Evolutionary conservation across 2,329 filamentous ascomycete genomes (phyloP).

Genomic region (Dothideomycetes sp.): DNA sequence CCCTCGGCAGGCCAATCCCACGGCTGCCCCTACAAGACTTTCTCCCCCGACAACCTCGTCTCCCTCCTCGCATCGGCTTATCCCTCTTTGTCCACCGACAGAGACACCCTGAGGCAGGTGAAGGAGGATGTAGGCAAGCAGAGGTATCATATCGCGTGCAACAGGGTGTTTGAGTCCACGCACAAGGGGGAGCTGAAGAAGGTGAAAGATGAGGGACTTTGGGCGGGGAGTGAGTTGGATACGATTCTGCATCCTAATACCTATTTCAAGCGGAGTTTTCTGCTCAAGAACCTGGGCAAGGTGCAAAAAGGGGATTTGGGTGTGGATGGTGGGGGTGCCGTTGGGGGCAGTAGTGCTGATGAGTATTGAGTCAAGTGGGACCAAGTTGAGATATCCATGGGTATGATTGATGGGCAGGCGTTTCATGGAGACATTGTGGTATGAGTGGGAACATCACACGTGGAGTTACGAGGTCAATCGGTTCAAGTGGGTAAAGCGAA

Average conservation of each 20-base stretch:
- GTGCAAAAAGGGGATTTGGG: constrained; percentile 25
- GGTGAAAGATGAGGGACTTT: constrained; percentile 36
- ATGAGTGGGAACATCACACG: no score
- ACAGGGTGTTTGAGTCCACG: constrained; percentile 80
- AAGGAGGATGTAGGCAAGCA: constrained; percentile 81
- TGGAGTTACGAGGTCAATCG: no score
- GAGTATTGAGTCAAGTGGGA: no score
- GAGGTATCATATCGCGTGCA: constrained; percentile 91
- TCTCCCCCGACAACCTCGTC: constrained; percentile 75
- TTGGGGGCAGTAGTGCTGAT: no score
- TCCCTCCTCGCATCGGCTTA: constrained; percentile 61
- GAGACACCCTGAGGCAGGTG: constrained; percentile 66
- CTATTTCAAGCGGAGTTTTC: constrained; percentile 90
- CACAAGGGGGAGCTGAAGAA: constrained; percentile 53
- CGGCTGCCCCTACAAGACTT: constrained; percentile 94
- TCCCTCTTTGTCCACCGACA: no score
- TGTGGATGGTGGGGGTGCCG: constrained; percentile 23
- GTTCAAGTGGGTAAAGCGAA: no score
- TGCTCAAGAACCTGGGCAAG: constrained; percentile 66
- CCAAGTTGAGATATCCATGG: no score
- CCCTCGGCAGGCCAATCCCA: constrained; percentile 82
- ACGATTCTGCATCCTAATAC: constrained; percentile 96
- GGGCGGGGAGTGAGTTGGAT: constrained; percentile 62
- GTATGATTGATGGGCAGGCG: no score
- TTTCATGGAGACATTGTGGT: no score